A percentile compares a stretch with the other conserved stretches of the same genome.
These are phyloP conservation scores for Talaromyces sp. DNA, from an alignment of 2,329 filamentous ascomycete species.

Conservation along the genomic window DNA sequence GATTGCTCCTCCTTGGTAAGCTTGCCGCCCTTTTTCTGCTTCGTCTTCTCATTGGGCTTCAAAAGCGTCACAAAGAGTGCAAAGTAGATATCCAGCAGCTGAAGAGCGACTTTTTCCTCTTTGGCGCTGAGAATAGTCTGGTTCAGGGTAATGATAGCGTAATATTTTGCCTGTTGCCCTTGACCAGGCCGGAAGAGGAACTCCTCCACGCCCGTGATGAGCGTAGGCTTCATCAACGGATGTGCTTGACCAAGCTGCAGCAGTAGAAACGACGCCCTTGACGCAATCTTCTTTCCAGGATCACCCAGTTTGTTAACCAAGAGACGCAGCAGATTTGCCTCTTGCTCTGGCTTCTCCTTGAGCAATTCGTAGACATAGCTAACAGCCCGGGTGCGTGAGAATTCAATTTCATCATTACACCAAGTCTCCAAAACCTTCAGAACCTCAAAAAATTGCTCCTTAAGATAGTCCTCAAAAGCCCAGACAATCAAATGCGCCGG, in stretches of 20 bases:
- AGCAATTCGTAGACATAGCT: constrained; percentile 88
- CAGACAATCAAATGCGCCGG: constrained; percentile 76
- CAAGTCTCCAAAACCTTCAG: constrained; percentile 86
- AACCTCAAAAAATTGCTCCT: constrained; percentile 87
- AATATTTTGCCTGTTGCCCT: constrained; percentile 84
- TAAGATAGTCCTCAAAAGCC: constrained; percentile 94
- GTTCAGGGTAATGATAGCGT: constrained; percentile 92
- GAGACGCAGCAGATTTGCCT: constrained; percentile 84
- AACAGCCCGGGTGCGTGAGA: constrained; percentile 78
- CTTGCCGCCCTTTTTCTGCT: constrained; percentile 44
- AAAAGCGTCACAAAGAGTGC: constrained; percentile 77
- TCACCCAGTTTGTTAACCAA: constrained; percentile 97
- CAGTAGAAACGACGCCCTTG: constrained; percentile 86
- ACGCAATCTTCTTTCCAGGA: constrained; percentile 90
- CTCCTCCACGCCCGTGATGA: constrained; percentile 82
- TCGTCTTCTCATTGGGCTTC: constrained; percentile 47
- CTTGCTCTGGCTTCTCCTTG: constrained; percentile 94
- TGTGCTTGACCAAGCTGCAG: constrained; percentile 84
- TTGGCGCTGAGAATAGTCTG: constrained; percentile 87
- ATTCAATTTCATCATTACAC: constrained; percentile 94
- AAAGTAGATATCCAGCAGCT: constrained; percentile 87
- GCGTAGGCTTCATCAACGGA: constrained; percentile 86
- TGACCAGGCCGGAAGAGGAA: constrained; percentile 83
- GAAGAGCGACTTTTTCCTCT: constrained; percentile 74
- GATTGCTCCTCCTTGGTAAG: constrained; percentile 24